These are phyloP conservation scores for Nemania sp. DNA, from an alignment of 2,329 filamentous ascomycete genomes.

Conservation along the genomic window DNA sequence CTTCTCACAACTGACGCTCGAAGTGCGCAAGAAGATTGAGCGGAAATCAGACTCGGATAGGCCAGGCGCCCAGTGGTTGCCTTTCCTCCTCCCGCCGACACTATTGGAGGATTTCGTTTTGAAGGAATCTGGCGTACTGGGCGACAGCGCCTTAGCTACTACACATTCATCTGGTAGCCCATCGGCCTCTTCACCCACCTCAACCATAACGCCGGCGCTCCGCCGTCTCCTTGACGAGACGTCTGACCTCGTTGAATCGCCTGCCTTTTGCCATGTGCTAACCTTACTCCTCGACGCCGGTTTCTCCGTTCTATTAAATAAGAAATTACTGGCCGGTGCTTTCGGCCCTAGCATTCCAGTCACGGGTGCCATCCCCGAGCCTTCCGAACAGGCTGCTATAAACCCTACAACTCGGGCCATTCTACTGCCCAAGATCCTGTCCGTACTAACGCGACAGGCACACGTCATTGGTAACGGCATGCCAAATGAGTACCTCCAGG, in stretches of 20 bases:
- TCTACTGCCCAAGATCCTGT: slow-evolving; percentile 87
- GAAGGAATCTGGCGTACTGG: slow-evolving; percentile 82
- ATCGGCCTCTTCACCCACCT: slow-evolving; percentile 44
- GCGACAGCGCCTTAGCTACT: slow-evolving; percentile 59
- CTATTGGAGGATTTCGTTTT: slow-evolving; percentile 87
- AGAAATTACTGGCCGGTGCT: slow-evolving; percentile 81
- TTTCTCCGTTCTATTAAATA: slow-evolving; percentile 86
- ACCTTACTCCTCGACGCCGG: slow-evolving; percentile 87
- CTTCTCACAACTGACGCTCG: slow-evolving; percentile 82
- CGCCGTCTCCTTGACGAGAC: slow-evolving; percentile 94
- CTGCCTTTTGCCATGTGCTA: slow-evolving; percentile 87
- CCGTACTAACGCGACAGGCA: slow-evolving; percentile 89
- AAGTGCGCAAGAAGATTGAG: slow-evolving; percentile 88
- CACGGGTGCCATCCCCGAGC: slow-evolving; percentile 51
- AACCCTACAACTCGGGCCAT: slow-evolving; percentile 49
- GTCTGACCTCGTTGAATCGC: slow-evolving; percentile 93
- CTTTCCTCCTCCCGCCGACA: slow-evolving; percentile 82
- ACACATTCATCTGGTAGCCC: slow-evolving; percentile 37
- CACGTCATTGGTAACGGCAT: slow-evolving; percentile 86
- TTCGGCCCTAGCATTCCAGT: slow-evolving; percentile 63
- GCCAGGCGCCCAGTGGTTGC: slow-evolving; percentile 77
- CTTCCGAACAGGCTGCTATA: slow-evolving; percentile 9
- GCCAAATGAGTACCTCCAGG: slow-evolving; percentile 76
- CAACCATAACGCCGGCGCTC: slow-evolving; percentile 66
- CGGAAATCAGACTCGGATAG: slow-evolving; percentile 62